A percentile compares a stretch with the other conserved stretches of the same genome.
phyloP scores from a whole-genome alignment of 164 flowering plant genomes.

The Nelumbo lutea region DNA sequence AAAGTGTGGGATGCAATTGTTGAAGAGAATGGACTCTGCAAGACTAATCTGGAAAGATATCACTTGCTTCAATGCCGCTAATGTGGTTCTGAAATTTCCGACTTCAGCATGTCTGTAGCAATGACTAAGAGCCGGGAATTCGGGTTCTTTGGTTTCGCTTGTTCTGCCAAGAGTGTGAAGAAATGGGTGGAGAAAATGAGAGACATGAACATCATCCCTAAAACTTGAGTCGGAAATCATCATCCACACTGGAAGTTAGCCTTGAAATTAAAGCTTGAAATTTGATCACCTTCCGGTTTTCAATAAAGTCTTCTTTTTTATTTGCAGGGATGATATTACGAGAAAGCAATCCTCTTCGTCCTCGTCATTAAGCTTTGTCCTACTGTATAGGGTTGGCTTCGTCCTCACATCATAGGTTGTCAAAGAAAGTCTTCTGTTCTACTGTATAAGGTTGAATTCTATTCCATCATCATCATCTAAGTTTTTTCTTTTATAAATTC shows the following conservation, averaged over 20 bases:
- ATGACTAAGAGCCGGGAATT: conserved; percentile 22
- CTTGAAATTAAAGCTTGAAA: neutral
- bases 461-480: no score
- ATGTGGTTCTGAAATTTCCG: conserved; percentile 10
- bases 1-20: conserved; percentile 21
- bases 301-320: no score
- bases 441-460: no score
- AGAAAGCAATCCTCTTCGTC: no score
- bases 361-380: no score
- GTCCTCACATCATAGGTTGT: no score
- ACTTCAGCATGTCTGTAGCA: conserved; percentile 23
- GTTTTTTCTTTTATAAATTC: no score
- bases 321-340: no score
- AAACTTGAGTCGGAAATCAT: neutral
- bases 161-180: conserved; percentile 10
- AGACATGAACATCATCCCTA: conserved; percentile 19
- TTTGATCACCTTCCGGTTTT: no score
- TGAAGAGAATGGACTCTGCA: conserved; percentile 14
- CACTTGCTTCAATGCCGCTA: conserved; percentile 3
- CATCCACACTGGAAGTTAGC: no score
- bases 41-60: conserved; percentile 17
- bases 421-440: no score
- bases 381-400: no score
- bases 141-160: conserved; percentile 17
- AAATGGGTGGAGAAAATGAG: conserved; percentile 13